Base-by-base conservation (phyloP, 2,329 filamentous ascomycete genomes). In the Colletotrichum acutatum region DNA sequence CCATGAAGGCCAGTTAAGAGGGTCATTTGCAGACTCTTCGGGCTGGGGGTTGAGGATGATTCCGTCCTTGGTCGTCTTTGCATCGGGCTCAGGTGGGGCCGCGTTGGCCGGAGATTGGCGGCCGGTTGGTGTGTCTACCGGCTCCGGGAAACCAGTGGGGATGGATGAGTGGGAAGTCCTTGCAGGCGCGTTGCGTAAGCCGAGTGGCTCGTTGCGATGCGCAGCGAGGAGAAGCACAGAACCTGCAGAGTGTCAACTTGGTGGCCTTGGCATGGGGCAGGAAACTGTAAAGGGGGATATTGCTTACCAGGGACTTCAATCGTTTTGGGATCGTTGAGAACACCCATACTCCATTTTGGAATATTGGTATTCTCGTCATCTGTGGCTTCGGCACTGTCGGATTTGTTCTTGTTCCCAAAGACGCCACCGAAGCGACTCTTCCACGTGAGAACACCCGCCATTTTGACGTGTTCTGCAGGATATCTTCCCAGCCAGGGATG, bases 1-100 rank as follows among this genome's bases (percentile, higher is more conserved):
- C 91, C 94, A 94, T 7, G 88, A 84, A 0, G 94, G 91, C 96
- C 96, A 98, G 80, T 98, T 98, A 69, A 98, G 84, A 1, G 96
- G 96, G 78, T 98, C 96, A 76, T 98, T 98, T 64, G 88, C 86
- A 0, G 94, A 95, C 64, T 98, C 95, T 72, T 98, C 95, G 0
- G 96, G 96, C 80, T 98, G 96, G 0, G 96, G 96, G 0, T 97
- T 93, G 16, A 98, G 85, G 68, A 98, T 95, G 77, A 98, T 95
- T 19, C 95, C 95, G 80, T 98, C 93, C 46, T 88, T 83, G 2
- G 95, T 98, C 76, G 87, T 92, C 85, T 98, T 98, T 83, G 91
- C 90, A 58, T 81, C 81, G 61, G 81, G 75, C 22, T 75, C 75
- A 7, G 69, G 66, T 74, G 73, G 54, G 62, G 52, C 61, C 26